Evolutionary conservation across 2,329 filamentous ascomycete genomes (phyloP).

Genomic region (Thielaviopsis musarum): DNA sequence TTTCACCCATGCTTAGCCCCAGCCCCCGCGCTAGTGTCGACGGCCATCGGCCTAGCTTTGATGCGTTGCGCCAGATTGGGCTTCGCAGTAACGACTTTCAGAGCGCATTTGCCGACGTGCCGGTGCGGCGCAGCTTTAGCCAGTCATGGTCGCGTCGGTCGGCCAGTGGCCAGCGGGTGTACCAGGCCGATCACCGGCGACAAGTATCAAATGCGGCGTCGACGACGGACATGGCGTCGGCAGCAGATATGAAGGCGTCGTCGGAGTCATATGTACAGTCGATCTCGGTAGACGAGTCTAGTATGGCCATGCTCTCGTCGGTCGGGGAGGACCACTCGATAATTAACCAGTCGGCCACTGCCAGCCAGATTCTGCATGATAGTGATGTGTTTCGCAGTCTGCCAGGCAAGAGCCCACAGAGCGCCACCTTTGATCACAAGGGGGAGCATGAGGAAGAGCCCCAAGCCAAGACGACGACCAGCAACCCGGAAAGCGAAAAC

Average conservation of each 20-base stretch:
- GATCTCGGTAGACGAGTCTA: conserved; percentile 47
- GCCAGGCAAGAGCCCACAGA: not conserved
- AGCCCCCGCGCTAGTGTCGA: conserved; percentile 42
- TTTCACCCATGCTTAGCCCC: conserved; percentile 31
- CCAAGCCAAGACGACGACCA: not conserved
- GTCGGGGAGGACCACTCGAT: conserved; percentile 52
- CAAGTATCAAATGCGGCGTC: not conserved
- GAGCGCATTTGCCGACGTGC: conserved; percentile 24
- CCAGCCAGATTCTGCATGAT: conserved; percentile 74
- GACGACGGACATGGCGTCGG: conserved; percentile 14
- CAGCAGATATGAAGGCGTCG: conserved; percentile 40
- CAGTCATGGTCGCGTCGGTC: conserved; percentile 36
- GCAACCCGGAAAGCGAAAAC: conserved; percentile 11
- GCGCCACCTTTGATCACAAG: not conserved
- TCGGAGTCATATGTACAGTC: conserved; percentile 64
- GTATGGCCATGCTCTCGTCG: conserved; percentile 50
- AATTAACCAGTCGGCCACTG: conserved; percentile 19
- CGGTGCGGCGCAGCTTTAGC: conserved; percentile 46
- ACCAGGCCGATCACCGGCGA: not conserved
- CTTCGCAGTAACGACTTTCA: conserved; percentile 37
- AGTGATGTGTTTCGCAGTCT: conserved; percentile 60
- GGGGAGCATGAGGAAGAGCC: conserved; percentile 4
- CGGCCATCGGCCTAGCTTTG: conserved; percentile 34
- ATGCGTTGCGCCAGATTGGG: conserved; percentile 30
- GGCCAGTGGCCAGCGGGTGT: conserved; percentile 24